phyloP scores from a whole-genome alignment of 2,329 filamentous ascomycete species.

The Colletotrichum sublineola region DNA sequence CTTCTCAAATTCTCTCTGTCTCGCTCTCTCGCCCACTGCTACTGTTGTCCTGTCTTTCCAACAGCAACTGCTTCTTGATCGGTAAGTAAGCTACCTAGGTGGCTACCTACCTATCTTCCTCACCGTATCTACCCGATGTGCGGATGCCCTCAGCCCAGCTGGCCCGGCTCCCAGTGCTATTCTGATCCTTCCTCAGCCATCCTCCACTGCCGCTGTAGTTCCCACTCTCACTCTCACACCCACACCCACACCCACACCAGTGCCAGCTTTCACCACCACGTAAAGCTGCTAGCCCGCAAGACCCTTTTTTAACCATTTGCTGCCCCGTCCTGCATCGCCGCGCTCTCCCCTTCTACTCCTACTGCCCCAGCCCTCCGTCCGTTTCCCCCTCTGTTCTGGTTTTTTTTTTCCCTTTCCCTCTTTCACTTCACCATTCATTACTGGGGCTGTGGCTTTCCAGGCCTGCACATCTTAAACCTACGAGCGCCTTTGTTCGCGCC shows the following conservation, averaged over 20 bases:
- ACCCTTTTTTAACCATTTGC: conserved; percentile 43
- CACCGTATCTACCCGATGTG: not conserved
- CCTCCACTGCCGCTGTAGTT: conserved; percentile 30
- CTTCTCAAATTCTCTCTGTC: not conserved
- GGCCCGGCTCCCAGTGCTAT: conserved; percentile 39
- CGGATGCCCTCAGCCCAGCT: conserved; percentile 29
- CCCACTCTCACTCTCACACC: conserved; percentile 22
- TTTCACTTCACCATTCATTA: conserved; percentile 37
- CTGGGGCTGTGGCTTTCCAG: conserved; percentile 41
- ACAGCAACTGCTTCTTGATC: conserved; percentile 5
- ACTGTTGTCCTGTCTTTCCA: conserved; percentile 2
- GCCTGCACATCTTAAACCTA: conserved; percentile 35
- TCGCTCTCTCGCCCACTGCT: not conserved
- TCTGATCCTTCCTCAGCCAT: conserved; percentile 40
- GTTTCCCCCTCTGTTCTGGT: conserved; percentile 22
- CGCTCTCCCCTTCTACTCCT: conserved; percentile 38
- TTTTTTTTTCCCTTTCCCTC: not conserved
- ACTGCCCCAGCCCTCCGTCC: conserved; percentile 37
- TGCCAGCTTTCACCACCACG: conserved; percentile 28
- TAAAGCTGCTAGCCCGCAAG: conserved; percentile 34
- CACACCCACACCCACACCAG: conserved; percentile 23
- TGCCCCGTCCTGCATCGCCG: conserved; percentile 39
- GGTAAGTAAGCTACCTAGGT: not conserved
- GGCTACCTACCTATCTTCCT: not conserved
- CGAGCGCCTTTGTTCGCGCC: conserved; percentile 33